phyloP scores from a whole-genome alignment of 805 yeast genomes.

The Priceomyces haplophilus region DNA sequence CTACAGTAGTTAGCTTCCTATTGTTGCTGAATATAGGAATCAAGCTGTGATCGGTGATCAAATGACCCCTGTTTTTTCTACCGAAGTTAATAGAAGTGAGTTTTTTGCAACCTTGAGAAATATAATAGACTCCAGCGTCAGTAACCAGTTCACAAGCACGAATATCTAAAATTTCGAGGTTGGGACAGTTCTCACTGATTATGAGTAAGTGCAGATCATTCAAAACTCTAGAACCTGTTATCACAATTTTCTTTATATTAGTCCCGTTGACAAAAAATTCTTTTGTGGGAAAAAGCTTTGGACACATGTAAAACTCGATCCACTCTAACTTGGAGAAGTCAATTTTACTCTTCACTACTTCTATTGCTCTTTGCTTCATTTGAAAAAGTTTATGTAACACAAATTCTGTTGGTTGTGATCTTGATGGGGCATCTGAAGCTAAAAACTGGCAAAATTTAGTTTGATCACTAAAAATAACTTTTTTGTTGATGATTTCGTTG shows the following conservation, averaged over 20 bases:
- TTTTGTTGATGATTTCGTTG: constrained; percentile 50
- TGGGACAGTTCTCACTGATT: constrained; percentile 55
- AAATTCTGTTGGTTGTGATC: constrained; percentile 40
- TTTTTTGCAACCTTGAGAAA: constrained; percentile 58
- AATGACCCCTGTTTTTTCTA: constrained; percentile 63
- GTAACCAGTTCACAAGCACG: constrained; percentile 80
- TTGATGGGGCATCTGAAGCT: constrained; percentile 18
- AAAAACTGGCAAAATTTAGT: constrained; percentile 44
- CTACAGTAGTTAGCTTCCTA: constrained; percentile 58
- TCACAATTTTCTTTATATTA: constrained; percentile 41
- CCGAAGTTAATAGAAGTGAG: constrained; percentile 72
- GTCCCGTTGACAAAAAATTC: constrained; percentile 25
- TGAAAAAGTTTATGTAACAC: constrained; percentile 64
- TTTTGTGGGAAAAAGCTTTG: constrained; percentile 55
- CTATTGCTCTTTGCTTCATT: constrained; percentile 53
- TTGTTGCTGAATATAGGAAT: constrained; percentile 56
- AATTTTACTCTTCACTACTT: constrained; percentile 37
- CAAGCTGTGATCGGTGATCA: constrained; percentile 69
- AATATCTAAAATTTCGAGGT: constrained; percentile 63
- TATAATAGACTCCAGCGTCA: constrained; percentile 69
- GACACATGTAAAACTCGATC: constrained; percentile 84
- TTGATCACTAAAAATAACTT: constrained; percentile 52
- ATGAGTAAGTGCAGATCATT: constrained; percentile 56
- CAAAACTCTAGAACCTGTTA: constrained; percentile 70
- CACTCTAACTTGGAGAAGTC: constrained; percentile 53